A percentile compares a stretch with the other conserved stretches of the same genome.
These are phyloP conservation scores for Solanum pinnatisectum DNA, from an alignment of 257 asterid species.

Conservation along the genomic window DNA sequence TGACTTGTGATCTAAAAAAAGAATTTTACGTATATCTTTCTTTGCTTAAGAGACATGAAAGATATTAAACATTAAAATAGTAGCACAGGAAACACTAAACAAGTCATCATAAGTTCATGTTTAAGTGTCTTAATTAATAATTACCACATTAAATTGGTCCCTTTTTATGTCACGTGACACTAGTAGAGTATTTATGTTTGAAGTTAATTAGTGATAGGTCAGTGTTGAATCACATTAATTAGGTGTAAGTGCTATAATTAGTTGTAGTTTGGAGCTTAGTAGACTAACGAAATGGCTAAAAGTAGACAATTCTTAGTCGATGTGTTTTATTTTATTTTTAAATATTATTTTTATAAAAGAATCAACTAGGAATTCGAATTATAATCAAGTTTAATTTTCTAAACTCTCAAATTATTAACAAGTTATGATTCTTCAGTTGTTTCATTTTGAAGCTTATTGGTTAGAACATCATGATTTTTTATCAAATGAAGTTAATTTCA, in stretches of 20 bases:
- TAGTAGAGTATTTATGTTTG: not conserved
- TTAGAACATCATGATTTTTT: not conserved
- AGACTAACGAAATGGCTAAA: not conserved
- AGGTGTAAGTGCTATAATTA: not conserved
- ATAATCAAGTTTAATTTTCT: not conserved
- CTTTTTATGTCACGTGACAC: not conserved
- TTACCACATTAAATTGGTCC: not conserved
- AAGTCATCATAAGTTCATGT: not conserved
- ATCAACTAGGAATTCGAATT: not conserved
- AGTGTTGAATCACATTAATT: not conserved
- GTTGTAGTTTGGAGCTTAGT: not conserved
- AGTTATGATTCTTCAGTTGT: not conserved
- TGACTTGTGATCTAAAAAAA: no score
- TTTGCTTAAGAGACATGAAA: not conserved
- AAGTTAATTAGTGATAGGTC: not conserved
- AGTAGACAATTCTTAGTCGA: not conserved
- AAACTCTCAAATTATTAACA: not conserved
- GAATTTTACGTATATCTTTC: not conserved
- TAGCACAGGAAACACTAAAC: not conserved
- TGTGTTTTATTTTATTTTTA: not conserved
- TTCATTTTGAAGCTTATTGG: not conserved
- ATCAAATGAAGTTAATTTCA: not conserved
- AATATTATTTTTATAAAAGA: not conserved
- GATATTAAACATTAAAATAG: not conserved
- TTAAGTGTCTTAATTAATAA: not conserved